Evolutionary conservation across 495 filamentous ascomycete genomes (phyloP).

Genomic region (Cercophora scortea): DNA sequence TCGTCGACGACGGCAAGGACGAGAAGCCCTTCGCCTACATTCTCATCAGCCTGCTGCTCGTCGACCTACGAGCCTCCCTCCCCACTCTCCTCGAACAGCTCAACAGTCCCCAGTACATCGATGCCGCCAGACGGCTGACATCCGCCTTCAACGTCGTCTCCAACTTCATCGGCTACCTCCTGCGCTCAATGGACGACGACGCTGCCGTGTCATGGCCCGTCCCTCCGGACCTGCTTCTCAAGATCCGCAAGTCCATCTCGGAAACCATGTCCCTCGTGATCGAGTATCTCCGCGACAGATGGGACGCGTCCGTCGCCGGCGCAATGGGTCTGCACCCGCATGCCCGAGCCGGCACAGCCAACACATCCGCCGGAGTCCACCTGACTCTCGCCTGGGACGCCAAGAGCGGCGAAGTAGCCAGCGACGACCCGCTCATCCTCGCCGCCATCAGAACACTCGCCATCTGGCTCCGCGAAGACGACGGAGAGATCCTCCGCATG

Average conservation of each 20-base stretch:
- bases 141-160: constrained; percentile 52
- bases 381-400: constrained; percentile 47
- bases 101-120: constrained; percentile 39
- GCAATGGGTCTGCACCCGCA: constrained; percentile 45
- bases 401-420: constrained; percentile 22
- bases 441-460: constrained; percentile 45
- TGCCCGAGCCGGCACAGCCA: constrained; percentile 23
- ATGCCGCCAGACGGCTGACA: constrained; percentile 42
- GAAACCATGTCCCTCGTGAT: constrained; percentile 51
- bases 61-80: constrained; percentile 55
- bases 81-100: constrained; percentile 51
- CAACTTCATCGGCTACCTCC: constrained; percentile 50
- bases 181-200: constrained; percentile 36
- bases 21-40: constrained; percentile 51
- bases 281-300: constrained; percentile 59
- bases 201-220: constrained; percentile 17
- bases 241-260: constrained; percentile 47
- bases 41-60: constrained; percentile 50
- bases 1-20: constrained; percentile 20
- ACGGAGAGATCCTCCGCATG: constrained; percentile 43
- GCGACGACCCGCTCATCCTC: constrained; percentile 38
- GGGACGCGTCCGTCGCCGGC: constrained; percentile 49
- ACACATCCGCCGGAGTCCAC: constrained; percentile 23
- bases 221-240: constrained; percentile 47
- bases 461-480: constrained; percentile 58